A percentile compares a stretch with the other conserved stretches of the same genome.
These are phyloP conservation scores for Phytophthora pinifolia DNA, from an alignment of 352 stramenopile genomes.

Conservation along the genomic window DNA sequence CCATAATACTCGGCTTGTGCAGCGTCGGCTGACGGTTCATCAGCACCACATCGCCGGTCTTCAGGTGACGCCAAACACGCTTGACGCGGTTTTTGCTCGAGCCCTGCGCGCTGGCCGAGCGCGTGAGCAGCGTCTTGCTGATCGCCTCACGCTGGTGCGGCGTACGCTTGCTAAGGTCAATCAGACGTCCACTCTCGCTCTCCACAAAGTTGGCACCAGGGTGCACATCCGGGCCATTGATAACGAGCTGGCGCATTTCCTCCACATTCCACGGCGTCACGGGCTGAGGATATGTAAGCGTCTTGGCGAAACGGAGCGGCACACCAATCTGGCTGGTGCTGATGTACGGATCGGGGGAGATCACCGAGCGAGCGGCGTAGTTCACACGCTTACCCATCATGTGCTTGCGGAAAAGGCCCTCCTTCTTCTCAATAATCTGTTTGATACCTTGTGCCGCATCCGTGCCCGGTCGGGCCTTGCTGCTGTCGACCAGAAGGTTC, in stretches of 20 bases:
- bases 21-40: slow-evolving; percentile 99
- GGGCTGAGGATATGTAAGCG: slow-evolving; percentile 97
- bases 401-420: slow-evolving; percentile 99
- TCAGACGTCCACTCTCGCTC: slow-evolving; percentile 91
- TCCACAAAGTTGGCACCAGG: slow-evolving; percentile 98
- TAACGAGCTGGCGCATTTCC: slow-evolving; percentile 95
- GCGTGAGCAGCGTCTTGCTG: slow-evolving; percentile 94
- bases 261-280: slow-evolving; percentile 98
- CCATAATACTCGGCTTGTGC: slow-evolving; percentile 99
- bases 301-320: slow-evolving; percentile 97
- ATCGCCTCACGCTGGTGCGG: slow-evolving; percentile 94
- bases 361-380: slow-evolving; percentile 98
- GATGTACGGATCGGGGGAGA: slow-evolving; percentile 99
- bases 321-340: slow-evolving; percentile 99
- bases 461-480: slow-evolving; percentile 62
- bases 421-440: slow-evolving; percentile 99
- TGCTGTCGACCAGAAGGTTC: slow-evolving; percentile 84
- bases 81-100: slow-evolving; percentile 90
- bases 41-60: slow-evolving; percentile 98
- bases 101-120: slow-evolving; percentile 76
- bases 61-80: slow-evolving; percentile 97
- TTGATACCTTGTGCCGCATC: slow-evolving; percentile 92
- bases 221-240: slow-evolving; percentile 95
- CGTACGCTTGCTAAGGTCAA: slow-evolving; percentile 95
- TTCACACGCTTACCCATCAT: slow-evolving; percentile 99